Evolutionary conservation across 1,284 basidiomycete genomes (phyloP), one percentile per base, ranked within the genome.

Genomic region (Dichomitus squalens): DNA sequence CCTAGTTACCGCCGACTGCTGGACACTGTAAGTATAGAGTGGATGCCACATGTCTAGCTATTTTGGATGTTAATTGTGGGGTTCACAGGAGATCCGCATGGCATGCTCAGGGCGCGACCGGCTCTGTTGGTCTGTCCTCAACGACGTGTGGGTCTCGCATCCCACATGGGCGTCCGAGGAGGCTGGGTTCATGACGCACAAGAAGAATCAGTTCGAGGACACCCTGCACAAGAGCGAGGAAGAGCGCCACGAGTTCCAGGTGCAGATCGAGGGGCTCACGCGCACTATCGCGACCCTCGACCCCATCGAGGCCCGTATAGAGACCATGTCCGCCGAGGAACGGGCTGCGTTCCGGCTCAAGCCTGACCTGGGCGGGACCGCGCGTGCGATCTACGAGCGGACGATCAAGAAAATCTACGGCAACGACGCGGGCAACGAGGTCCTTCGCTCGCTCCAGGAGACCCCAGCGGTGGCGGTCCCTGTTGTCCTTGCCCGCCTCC

Each of bases 141-240:
- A 98, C 70, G 95, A 98, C 69, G 85, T 89, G 64, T 97, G 95
- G 93, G 93, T 98, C 25, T 97, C 95, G 20, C 95, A 99, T 73
- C 96, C 96, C 1, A 96, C 94, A 0, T 98, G 95, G 94, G 94
- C 93, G 18, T 98, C 96, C 59, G 97, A 98, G 68, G 94, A 97
- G 65, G 85, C 92, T 1, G 93, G 93, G 1, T 98, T 98, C 76
- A 85, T 95, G 57, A 86, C 96, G 5, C 95, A 98, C 76, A 96
- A 96, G 81, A 98, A 98, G 80, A 99, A 98, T 73, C 84, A 88
- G 3, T 98, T 93, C 73, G 97, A 99, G 75, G 96, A 98, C 69
- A 93, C 93, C 0, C 81, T 99, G 55, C 96, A 99, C 77, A 93
- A 93, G 72, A 92, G 93, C 66, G 97, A 99, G 73, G 97, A 99